These are phyloP conservation scores for Batrachochytrium dendrobatidis DNA, from an alignment of 371 early-diverging fungal species.

Conservation along the genomic window DNA sequence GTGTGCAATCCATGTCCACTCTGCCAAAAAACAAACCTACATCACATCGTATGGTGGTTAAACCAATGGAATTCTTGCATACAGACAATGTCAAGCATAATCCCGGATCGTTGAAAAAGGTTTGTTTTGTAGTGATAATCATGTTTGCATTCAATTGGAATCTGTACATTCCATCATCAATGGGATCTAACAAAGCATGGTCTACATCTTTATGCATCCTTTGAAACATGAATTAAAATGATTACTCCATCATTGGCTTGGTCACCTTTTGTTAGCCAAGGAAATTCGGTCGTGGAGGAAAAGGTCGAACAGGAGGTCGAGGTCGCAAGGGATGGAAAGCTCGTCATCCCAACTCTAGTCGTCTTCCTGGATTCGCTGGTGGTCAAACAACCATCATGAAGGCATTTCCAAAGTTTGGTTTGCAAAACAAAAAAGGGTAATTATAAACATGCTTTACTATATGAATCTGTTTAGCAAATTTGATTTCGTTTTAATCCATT, in stretches of 20 bases:
- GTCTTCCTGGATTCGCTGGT: conserved; percentile 85
- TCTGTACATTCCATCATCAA: background rate
- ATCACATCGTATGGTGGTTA: too few species aligned
- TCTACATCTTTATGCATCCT: too few species aligned
- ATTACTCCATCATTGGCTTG: too few species aligned
- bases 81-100: conserved; percentile 16
- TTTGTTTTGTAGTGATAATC: background rate
- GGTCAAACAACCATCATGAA: conserved; percentile 84
- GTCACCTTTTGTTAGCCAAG: conserved; percentile 26
- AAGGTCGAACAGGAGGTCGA: conserved; percentile 84
- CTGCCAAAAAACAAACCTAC: too few species aligned
- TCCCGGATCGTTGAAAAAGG: conserved; percentile 19
- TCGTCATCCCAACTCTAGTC: conserved; percentile 68
- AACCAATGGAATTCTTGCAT: conserved; percentile 16
- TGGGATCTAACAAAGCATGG: too few species aligned
- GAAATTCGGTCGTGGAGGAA: conserved; percentile 34
- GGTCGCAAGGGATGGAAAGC: conserved; percentile 93
- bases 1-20: too few species aligned
- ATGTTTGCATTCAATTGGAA: conserved; percentile 3
- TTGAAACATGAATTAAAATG: too few species aligned
- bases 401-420: conserved; percentile 83
- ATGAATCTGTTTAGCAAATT: conserved; percentile 4
- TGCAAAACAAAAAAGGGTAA: conserved; percentile 30
- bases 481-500: conserved; percentile 4
- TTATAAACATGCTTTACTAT: background rate